These are phyloP conservation scores for Globisporangium mamillatum DNA, from an alignment of 352 stramenopile genomes.

Conservation along the genomic window DNA sequence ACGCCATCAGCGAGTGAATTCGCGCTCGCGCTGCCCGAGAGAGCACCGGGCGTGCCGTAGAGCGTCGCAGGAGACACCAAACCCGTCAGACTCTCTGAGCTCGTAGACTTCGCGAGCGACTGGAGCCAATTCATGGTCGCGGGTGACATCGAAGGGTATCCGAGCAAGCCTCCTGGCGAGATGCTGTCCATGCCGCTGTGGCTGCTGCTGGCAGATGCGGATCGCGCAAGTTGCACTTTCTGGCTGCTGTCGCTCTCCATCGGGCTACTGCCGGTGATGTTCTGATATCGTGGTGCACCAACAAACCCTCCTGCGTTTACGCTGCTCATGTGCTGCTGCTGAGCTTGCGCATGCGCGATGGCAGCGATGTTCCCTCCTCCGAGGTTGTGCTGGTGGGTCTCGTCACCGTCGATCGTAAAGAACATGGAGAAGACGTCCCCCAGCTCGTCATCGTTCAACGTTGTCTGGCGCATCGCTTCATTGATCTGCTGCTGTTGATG, in stretches of 20 bases:
- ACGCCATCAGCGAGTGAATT: constrained; percentile 15
- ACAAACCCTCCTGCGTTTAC: constrained; percentile 8
- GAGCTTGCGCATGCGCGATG: constrained; percentile 4
- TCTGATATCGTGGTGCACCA: constrained; percentile 12
- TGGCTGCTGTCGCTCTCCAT: constrained; percentile 11
- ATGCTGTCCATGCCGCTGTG: constrained; percentile 45
- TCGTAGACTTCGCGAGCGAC: constrained; percentile 62
- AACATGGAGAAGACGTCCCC: constrained; percentile 74
- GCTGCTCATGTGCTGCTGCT: constrained; percentile 11
- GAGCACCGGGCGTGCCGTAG: constrained; percentile 21
- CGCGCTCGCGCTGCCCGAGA: constrained; percentile 15
- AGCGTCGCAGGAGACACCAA: constrained; percentile 57
- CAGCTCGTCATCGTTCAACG: constrained; percentile 50
- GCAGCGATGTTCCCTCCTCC: not conserved
- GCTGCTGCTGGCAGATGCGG: constrained; percentile 39
- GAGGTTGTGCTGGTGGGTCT: constrained; percentile 15
- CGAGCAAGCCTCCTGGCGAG: constrained; percentile 46
- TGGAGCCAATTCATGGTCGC: constrained; percentile 79
- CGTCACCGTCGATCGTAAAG: constrained; percentile 60
- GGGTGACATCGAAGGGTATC: constrained; percentile 68
- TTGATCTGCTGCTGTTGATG: constrained; percentile 14
- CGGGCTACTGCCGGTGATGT: not conserved
- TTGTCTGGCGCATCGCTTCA: constrained; percentile 29
- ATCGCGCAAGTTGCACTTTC: constrained; percentile 52
- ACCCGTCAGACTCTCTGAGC: constrained; percentile 58